Evolutionary conservation across 306 rosid genomes (phyloP), one percentile per base, ranked within the genome.

Genomic region (Datisca glomerata): DNA sequence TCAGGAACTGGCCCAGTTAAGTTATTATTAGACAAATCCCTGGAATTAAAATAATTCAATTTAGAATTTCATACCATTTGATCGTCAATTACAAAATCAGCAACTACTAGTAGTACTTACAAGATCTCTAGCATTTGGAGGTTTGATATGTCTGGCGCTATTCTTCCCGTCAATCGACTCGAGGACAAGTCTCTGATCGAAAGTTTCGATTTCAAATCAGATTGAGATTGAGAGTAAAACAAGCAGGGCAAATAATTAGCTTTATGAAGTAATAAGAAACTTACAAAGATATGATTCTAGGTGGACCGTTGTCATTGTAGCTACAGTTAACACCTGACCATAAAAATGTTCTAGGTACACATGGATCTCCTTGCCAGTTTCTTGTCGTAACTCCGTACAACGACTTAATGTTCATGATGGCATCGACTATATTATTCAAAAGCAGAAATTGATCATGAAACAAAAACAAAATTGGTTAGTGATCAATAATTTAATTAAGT

Each of bases 311-410:
- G 15, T 24, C 42, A 47, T 18, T 42, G 33, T 41, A 31, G 35
- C 34, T 63, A 27, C 81, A 78, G 14, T 48, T 60, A 13, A 78
- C 47, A 24, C 85, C 74, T 16, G 64, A 35, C 85, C 80, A 77
- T 24, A 15, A 24, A 46, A 50, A 65, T 7, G 9, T 19, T 43
- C 25, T 15, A 0, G 78, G 86, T 8, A 15, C 49, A 24, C 81
- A 73, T 17, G 81, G 81, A 56, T 78, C 75, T 56, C 78, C 81
- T 41, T 67, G 58, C 86, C 81, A 78, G 49, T 63, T 54, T 53
- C 44, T 73, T n/a, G n/a, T n/a, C 3, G 5, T 16, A 56, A 73
- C 34, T 20, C 43, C 49, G 29, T 79, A 79, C 17, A 41, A 16
- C 12, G 38, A 50, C 69, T 79, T 67, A 45, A 79, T 64, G 44